Conservation (phyloP, 345 rosid genomes). For the Citropsis articulata region DNA sequence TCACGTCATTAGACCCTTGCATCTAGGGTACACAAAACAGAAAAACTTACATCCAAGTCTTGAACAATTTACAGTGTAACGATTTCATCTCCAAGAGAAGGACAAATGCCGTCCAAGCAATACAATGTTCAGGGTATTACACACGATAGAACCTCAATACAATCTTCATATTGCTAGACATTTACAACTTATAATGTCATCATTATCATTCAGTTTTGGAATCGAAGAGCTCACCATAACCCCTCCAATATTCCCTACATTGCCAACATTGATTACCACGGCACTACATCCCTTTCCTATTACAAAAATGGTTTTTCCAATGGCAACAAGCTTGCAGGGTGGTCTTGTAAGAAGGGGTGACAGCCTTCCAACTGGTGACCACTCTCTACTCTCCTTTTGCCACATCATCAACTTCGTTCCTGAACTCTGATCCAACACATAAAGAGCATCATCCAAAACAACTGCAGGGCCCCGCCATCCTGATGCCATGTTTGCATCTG, state of each 20-base stretch:
- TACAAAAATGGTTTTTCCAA: conserved; percentile 56
- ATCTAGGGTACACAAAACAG: neutral
- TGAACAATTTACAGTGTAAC: neutral
- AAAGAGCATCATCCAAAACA: conserved; percentile 55
- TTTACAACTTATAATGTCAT: conserved; percentile 50
- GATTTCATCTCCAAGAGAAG: neutral
- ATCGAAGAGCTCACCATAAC: conserved; percentile 68
- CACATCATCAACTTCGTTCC: conserved; percentile 75
- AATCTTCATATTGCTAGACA: conserved; percentile 46
- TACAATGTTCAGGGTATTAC: neutral
- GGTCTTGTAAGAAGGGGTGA: conserved; percentile 58
- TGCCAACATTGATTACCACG: conserved; percentile 53
- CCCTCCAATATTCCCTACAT: conserved; percentile 46
- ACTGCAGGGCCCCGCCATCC: conserved; percentile 91
- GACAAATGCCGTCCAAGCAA: neutral
- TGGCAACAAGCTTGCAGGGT: conserved; percentile 65
- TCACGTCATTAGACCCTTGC: neutral
- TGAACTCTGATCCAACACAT: conserved; percentile 69
- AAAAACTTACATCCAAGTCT: neutral
- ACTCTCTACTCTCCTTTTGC: conserved; percentile 51
- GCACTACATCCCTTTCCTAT: conserved; percentile 73
- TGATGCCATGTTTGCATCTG: conserved; percentile 56
- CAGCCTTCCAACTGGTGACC: conserved; percentile 69
- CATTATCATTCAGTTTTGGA: conserved; percentile 36
- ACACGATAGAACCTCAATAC: neutral